Evolutionary conservation across 306 rosid species (phyloP), one percentile per base, ranked within the genome.

Genomic region (Erythrophleum fordii): DNA sequence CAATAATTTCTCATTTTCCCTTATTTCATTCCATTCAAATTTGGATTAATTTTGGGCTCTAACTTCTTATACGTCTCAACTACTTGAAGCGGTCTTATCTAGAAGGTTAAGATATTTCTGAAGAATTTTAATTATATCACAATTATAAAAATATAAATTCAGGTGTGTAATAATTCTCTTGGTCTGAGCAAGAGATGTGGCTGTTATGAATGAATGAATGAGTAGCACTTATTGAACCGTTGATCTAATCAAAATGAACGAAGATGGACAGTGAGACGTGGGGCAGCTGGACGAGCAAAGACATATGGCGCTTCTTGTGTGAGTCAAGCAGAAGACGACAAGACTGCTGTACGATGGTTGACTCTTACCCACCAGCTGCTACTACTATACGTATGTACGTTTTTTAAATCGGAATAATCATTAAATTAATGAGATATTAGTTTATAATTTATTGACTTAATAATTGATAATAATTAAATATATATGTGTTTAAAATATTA

Each of bases 341-440:
- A 62, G 23, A 18, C 14, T 23, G 56, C 59, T 81, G 91, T 82
- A 59, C 81, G 80, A 18, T 61, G 1, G 75, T 77, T 86, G 87
- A 86, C 88, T 45, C 79, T 66, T 42, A 4, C 6, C 17, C 48
- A 61, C 3, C 41, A 68, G 22, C n/a, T 20, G 60, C 39, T 8
- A 6, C 71, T n/a, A 51, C 59, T 7, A 26, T 52, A 1, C 2
- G 55, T 49, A 0, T 49, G 18, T 49, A n/a, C n/a, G n/a, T n/a
- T n/a, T n/a, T n/a, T n/a, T n/a, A n/a, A n/a, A n/a, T n/a, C n/a
- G n/a, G n/a, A n/a, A n/a, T n/a, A n/a, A n/a, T n/a, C n/a, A n/a
- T n/a, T n/a, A n/a, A n/a, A n/a, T n/a, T n/a, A n/a, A n/a, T n/a
- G n/a, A n/a, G n/a, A n/a, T n/a, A n/a, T n/a, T n/a, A n/a, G n/a